Evolutionary conservation across 176 grass and related monocot species (phyloP).

Genomic region (Oryza rufipogon): DNA sequence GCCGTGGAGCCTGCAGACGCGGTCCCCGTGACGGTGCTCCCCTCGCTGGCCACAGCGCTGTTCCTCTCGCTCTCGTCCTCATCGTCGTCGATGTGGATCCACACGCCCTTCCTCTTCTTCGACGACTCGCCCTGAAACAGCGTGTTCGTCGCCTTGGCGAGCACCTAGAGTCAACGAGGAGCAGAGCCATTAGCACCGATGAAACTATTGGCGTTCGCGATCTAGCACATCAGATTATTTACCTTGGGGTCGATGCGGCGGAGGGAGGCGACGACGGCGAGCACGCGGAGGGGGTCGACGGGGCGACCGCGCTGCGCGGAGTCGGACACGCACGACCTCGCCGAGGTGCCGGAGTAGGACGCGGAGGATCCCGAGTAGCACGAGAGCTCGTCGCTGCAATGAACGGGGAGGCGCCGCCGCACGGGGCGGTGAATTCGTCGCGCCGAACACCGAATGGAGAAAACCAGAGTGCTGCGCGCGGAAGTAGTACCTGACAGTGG

Average conservation of each 20-base stretch:
- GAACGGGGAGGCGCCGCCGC: constrained; percentile 22
- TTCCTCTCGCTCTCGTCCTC: constrained; percentile 37
- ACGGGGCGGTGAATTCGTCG: neutral
- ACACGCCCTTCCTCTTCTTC: constrained; percentile 58
- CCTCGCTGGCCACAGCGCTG: constrained; percentile 50
- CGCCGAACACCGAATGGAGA: neutral
- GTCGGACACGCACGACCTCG: constrained; percentile 57
- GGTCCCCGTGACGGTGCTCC: constrained; percentile 44
- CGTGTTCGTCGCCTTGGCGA: constrained; percentile 39
- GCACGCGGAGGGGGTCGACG: constrained; percentile 50
- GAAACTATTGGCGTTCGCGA: neutral
- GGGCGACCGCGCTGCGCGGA: constrained; percentile 32
- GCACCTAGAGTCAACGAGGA: constrained; percentile 43
- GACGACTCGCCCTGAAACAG: constrained; percentile 2
- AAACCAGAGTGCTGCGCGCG: neutral
- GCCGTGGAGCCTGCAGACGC: constrained; percentile 50
- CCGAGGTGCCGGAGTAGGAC: constrained; percentile 44
- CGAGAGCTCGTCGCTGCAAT: constrained; percentile 51
- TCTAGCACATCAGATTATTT: neutral
- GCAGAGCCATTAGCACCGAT: constrained; percentile 3
- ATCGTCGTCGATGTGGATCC: constrained; percentile 33
- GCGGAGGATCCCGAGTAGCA: constrained; percentile 47
- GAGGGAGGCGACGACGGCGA: constrained; percentile 49
- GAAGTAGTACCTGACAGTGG: constrained; percentile 35
- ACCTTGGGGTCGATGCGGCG: constrained; percentile 52